Base-by-base conservation (phyloP, 768 basidiomycete genomes). In the Boletellus sp. region DNA sequence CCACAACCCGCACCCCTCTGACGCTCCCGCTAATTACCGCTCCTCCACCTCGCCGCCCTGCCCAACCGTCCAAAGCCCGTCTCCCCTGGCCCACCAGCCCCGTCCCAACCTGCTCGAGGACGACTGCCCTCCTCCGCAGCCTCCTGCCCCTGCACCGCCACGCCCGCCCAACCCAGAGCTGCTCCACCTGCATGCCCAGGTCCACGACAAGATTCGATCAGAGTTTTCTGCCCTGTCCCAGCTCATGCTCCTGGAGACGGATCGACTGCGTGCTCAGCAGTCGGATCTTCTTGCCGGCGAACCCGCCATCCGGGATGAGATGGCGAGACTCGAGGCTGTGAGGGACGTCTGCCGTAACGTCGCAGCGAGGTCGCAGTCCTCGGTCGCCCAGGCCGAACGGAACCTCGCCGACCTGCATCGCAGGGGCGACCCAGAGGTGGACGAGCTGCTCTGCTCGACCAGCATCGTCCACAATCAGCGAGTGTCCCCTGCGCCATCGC, bases 381-480 rank as follows among this genome's bases (percentile, higher is more conserved):
- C 82, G 8, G 82, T 97, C 6, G 67, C 72, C 8, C 77, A 78
- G 47, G 89, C 80, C 16, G 88, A 94, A 63, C 72, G 77, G 47
- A 85, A 89, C 61, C 75, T 96, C 23, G 67, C 78, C 24, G 91
- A 94, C 58, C 70, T 96, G 55, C 81, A 84, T 55, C 74, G 81
- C 52, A 88, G 87, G 69, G 92, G 90, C 28, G 92, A 94, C 67
- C 90, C 91, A 12, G 88, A 89, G 56, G 93, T 98, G 10, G 96
- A 99, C 69, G 96, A 99, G 73, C 78, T 98, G 47, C 85, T 98
- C 2, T 99, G 96, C 67, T 87, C 91, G 24, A 95, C 91, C 11
- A 90, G 82, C 24, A 97, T 99, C 45, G 95, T 99, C 28, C 86
- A 96, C 65, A 95, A 95, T 70, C 96, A 99, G 96, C 96, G 49